Evolutionary conservation across 2,329 filamentous ascomycete species (phyloP), one percentile per base, ranked within the genome.

Genomic region (Botryosphaeria dothidea): DNA sequence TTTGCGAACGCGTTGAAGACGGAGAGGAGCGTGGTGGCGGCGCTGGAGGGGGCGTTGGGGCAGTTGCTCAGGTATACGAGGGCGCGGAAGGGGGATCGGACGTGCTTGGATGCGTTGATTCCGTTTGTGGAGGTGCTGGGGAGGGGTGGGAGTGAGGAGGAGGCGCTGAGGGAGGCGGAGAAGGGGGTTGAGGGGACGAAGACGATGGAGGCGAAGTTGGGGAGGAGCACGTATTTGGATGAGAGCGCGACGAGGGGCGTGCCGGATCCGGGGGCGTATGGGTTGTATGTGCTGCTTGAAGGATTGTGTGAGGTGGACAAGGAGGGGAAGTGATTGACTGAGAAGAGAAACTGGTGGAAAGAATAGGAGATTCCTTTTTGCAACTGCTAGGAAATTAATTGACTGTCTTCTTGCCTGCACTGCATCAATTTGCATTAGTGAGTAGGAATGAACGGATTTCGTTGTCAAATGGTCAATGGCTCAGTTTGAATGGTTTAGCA

Each of bases 131-230:
- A 91, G 45, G 85, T 83, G 4, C 83, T 96, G 1, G 81, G 78
- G 4, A 75, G 83, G 70, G 88, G 86, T 0, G 52, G 23, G 3
- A 85, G 91, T 72, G 73, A 92, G 13, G 83, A 85, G 69, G 82
- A 86, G 73, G 92, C 93, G 2, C 91, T 91, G 0, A 82, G 87
- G 69, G 91, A 90, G 1, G 88, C 92, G 0, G 84, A 84, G 68
- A 82, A 87, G 49, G 93, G 89, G 0, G 90, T 92, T 1, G 89
- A 93, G 67, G 85, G 85, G 29, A 97, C 93, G 15, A 95, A 92
- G 81, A 89, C 88, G 31, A 96, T 97, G 92, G 86, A 89, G 75
- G 91, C 93, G 31, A 92, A 88, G 69, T 80, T 97, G 29, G 93
- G 93, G 2, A 81, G 91, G 63, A 85, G 88, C 0, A 90, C 93